Conservation (phyloP, 2,329 filamentous ascomycete species). For the Epichloe hybrida region DNA sequence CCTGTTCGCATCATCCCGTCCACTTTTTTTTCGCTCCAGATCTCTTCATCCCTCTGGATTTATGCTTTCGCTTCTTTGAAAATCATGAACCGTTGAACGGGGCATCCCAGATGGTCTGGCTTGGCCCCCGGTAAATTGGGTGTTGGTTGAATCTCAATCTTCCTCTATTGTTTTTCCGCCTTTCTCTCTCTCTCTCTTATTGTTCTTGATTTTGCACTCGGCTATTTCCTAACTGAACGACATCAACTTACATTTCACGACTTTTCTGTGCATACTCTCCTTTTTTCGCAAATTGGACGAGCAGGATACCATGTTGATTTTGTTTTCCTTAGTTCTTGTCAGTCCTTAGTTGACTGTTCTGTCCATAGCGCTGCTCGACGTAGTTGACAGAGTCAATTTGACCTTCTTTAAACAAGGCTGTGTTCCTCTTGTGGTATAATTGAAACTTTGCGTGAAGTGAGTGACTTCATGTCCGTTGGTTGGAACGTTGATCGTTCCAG, state of each 20-base stretch:
- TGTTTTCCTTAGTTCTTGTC: slow-evolving; percentile 1
- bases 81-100: no score
- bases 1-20: background rate
- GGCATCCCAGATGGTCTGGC: background rate
- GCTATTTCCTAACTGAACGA: background rate
- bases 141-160: background rate
- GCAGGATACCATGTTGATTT: slow-evolving; percentile 12
- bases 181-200: background rate
- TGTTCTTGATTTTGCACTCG: background rate
- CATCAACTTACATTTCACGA: slow-evolving; percentile 3
- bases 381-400: background rate
- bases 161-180: no score
- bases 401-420: background rate
- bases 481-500: no score
- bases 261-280: slow-evolving; percentile 5
- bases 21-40: background rate
- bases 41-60: no score
- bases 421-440: background rate
- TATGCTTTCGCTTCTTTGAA: no score
- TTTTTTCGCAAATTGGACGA: slow-evolving; percentile 8
- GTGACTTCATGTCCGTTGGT: no score
- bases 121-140: background rate
- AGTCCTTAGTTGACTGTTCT: background rate
- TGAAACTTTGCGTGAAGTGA: background rate
- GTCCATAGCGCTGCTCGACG: background rate